Evolutionary conservation across 2,329 filamentous ascomycete genomes (phyloP), one percentile per base, ranked within the genome.

Genomic region (Talaromyces marneffei): DNA sequence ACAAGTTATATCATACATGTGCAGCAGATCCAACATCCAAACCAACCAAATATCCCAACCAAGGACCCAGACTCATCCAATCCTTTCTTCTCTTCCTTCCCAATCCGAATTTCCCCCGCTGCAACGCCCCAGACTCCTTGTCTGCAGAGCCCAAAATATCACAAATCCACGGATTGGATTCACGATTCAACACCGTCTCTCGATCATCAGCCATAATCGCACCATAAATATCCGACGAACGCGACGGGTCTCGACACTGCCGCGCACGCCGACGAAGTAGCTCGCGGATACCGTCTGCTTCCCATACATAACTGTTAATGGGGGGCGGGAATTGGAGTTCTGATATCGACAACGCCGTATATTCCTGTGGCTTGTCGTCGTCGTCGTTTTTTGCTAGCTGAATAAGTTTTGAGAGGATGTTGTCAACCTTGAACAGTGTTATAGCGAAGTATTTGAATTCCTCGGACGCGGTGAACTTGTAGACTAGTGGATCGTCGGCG

Each of bases 371-470:
- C 12, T 50, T 5, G 2, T 39, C 5, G 16, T 10, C 12, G 20
- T 10, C 40, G 4, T 16, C 5, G 20, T 40, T 14, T 53, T 20
- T 29, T 33, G 18, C 35, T 9, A 48, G 10, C 10, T 53, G 57
- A 2, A 59, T 53, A 20, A 59, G 44, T 37, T 35, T 44, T 4
- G 57, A 52, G 9, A 53, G 35, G 6, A 64, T 42, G 23, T 33
- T 20, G 25, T 56, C 62, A 7, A 69, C 59, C 39, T 62, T 73
- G 46, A 66, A 72, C 27, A 74, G 46, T 0, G 71, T 66, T 7
- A 71, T 4, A 18, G 65, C 65, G 23, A 73, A 73, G 1, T 67
- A 65, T 62, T 74, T 73, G 2, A 67, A 59, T 46, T 73, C 71
- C 52, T 74, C 72, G 25, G 71, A 61, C 0, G 66, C 29, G 4